Evolutionary conservation across 345 rosid genomes (phyloP), one percentile per base, ranked within the genome.

Genomic region (Reutealis trisperma): DNA sequence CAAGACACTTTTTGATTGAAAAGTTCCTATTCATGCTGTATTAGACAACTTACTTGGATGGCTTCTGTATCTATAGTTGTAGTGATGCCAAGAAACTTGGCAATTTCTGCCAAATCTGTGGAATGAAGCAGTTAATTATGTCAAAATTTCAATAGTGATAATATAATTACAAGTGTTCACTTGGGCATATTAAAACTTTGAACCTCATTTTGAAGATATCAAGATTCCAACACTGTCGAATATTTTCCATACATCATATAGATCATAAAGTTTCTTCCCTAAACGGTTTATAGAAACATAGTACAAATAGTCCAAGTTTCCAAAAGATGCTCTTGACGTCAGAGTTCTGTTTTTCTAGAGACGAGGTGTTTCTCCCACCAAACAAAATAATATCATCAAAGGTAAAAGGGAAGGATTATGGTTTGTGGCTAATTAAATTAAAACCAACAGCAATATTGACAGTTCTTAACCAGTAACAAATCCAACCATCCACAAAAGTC

Each of bases 71-170:
- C 99, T 22, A 93, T 80, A 0, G 91, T 78, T 62, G 94, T 84
- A 19, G 93, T 92, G 80, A 96, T 85, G 32, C 98, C 98, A 54
- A 96, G 84, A 84, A 96, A 93, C 88, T 96, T 96, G 24, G 99
- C 99, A 55, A 96, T 91, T 85, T 91, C 99, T 1, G 94, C 98
- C 84, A 93, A 86, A 90, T 93, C 98, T 96, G 41, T 37, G 88
- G 71, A 78, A 80, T 19, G 24, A 25, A 73, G n/a, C 15, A 44
- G 10, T 37, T 51, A 42, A 60, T 51, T 30, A 45, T 16, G 5
- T 51, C 45, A 19, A 54, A 37, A 72, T n/a, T 42, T 4, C 55
- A 65, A 16, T 47, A 49, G 16, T 2, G 14, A 0, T 32, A 67
- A 42, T 27, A 55, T 67, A 44, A 32, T 25, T 22, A 55, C 22